phyloP scores from a whole-genome alignment of 805 yeast species.

The Ogataea salicorniae region DNA sequence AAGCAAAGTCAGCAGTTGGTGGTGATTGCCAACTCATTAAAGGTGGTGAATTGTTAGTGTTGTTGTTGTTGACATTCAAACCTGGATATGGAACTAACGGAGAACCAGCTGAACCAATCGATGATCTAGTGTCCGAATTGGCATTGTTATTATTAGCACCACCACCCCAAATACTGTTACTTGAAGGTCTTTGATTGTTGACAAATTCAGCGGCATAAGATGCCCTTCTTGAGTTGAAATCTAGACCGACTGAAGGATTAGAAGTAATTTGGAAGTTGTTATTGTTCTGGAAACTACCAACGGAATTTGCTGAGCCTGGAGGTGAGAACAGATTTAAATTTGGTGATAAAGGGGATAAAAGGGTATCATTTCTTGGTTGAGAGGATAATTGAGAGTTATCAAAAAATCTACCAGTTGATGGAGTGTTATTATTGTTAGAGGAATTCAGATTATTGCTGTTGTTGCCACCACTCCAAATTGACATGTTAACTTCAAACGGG shows the following conservation, averaged over 20 bases:
- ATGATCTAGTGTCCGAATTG: slow-evolving; percentile 15
- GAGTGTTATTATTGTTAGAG: not conserved
- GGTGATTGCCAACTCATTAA: slow-evolving; percentile 20
- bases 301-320: slow-evolving; percentile 4
- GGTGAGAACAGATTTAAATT: slow-evolving; percentile 11
- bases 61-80: slow-evolving; percentile 4
- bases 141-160: slow-evolving; percentile 2
- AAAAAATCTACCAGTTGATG: not conserved
- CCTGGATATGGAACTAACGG: slow-evolving; percentile 17
- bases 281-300: slow-evolving; percentile 2
- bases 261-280: not conserved
- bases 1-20: slow-evolving; percentile 20
- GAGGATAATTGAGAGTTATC: not conserved
- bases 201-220: slow-evolving; percentile 20
- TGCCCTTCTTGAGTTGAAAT: slow-evolving; percentile 16
- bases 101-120: slow-evolving; percentile 23
- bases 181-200: slow-evolving; percentile 11
- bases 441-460: too few relatives aligned
- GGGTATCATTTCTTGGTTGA: slow-evolving; percentile 7
- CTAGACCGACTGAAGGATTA: not conserved
- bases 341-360: slow-evolving; percentile 18
- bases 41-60: slow-evolving; percentile 11
- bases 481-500: slow-evolving; percentile 24
- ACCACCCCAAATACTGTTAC: slow-evolving; percentile 11
- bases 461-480: slow-evolving; percentile 14